A percentile compares a stretch with the other conserved stretches of the same genome.
These are phyloP conservation scores for Pythium insidiosum DNA, from an alignment of 352 stramenopile genomes.

Conservation along the genomic window DNA sequence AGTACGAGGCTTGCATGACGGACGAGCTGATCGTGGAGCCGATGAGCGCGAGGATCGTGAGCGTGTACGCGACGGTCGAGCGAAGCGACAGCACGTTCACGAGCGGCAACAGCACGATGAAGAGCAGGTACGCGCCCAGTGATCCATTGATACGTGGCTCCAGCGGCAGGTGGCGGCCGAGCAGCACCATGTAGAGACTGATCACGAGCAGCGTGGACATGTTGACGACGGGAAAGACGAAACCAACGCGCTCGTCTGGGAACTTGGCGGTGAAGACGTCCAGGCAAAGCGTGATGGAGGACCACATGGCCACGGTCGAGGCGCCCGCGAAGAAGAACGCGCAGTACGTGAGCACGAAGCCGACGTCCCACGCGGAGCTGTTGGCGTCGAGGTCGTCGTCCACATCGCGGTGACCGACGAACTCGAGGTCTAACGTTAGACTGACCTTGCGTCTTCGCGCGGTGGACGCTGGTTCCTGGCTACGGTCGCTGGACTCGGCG, in stretches of 20 bases:
- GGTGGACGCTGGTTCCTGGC: too few relatives aligned
- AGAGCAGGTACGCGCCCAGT: constrained; percentile 39
- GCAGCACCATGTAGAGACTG: constrained; percentile 75
- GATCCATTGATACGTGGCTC: constrained; percentile 47
- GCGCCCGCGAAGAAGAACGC: constrained; percentile 72
- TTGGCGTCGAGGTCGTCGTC: not conserved
- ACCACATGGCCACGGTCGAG: constrained; percentile 70
- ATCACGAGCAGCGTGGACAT: constrained; percentile 79
- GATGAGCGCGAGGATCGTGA: constrained; percentile 56
- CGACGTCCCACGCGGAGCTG: constrained; percentile 12
- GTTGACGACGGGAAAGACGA: constrained; percentile 79
- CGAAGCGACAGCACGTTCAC: constrained; percentile 51
- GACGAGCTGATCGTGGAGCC: constrained; percentile 57
- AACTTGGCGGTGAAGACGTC: constrained; percentile 63
- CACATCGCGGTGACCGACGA: constrained; percentile 6
- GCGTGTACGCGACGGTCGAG: constrained; percentile 29
- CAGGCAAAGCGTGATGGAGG: constrained; percentile 65
- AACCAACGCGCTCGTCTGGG: constrained; percentile 53
- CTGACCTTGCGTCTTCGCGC: constrained; percentile 6
- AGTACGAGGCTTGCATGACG: constrained; percentile 64
- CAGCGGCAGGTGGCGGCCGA: constrained; percentile 50
- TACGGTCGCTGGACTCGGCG: too few relatives aligned
- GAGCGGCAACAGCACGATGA: constrained; percentile 47
- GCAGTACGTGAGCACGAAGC: constrained; percentile 59
- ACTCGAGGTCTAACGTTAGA: constrained; percentile 16